Evolutionary conservation across 805 yeast genomes (phyloP).

Genomic region (Barnettozyma siamensis): DNA sequence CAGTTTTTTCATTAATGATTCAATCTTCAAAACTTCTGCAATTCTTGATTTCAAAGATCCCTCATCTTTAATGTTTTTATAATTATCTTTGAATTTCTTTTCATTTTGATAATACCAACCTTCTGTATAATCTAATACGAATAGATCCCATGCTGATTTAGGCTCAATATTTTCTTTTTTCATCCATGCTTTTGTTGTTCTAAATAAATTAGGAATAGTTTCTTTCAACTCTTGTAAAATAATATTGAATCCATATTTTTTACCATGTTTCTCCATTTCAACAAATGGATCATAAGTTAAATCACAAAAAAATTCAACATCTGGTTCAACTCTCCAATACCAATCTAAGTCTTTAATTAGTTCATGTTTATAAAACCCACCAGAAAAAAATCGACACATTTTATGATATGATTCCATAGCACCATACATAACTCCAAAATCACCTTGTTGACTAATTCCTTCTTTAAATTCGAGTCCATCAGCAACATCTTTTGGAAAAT

Average conservation of each 20-base stretch:
- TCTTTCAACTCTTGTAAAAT: slow-evolving; percentile 70
- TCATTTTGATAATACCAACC: slow-evolving; percentile 30
- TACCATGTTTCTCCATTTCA: slow-evolving; percentile 64
- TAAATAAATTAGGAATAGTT: slow-evolving; percentile 77
- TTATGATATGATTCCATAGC: slow-evolving; percentile 77
- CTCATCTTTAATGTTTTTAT: slow-evolving; percentile 24
- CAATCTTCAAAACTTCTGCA: slow-evolving; percentile 27
- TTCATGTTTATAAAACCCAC: slow-evolving; percentile 75
- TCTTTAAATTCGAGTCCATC: slow-evolving; percentile 37
- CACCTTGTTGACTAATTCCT: slow-evolving; percentile 69
- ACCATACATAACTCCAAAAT: slow-evolving; percentile 80
- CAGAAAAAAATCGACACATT: slow-evolving; percentile 93
- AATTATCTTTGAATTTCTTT: slow-evolving; percentile 24
- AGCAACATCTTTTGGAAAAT: slow-evolving; percentile 43
- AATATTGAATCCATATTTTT: slow-evolving; percentile 82
- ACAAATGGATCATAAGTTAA: slow-evolving; percentile 85
- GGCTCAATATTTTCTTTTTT: slow-evolving; percentile 41
- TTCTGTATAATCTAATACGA: slow-evolving; percentile 37
- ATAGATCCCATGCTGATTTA: slow-evolving; percentile 66
- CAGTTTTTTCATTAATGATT: slow-evolving; percentile 23
- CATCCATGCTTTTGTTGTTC: slow-evolving; percentile 63
- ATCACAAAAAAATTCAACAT: slow-evolving; percentile 86
- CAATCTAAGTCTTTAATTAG: slow-evolving; percentile 67
- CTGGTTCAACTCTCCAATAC: slow-evolving; percentile 97
- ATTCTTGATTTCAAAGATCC: slow-evolving; percentile 23